Evolutionary conservation across 495 filamentous ascomycete genomes (phyloP), one percentile per base, ranked within the genome.

Genomic region (Podospora didyma): DNA sequence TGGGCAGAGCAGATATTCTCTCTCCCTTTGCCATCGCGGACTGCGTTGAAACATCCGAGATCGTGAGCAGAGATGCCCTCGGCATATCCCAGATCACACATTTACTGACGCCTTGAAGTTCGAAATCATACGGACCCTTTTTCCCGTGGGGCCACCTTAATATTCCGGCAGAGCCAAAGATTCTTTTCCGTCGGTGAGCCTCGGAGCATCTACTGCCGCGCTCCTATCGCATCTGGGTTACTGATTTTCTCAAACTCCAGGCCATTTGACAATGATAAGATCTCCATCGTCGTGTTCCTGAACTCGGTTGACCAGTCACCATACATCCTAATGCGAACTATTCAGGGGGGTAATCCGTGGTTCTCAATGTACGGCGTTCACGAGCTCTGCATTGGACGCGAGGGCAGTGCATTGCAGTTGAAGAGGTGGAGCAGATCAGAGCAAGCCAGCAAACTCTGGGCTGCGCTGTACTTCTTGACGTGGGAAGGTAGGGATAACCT

Each of bases 1-100:
- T 83, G 80, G 80, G 79, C 80, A 23, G 76, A 83, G 60, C 74
- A 79, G 17, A 80, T 83, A 24, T 83, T 83, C 54, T 79, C 80
- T 5, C 69, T 79, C 4, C 77, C 75, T 1, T 66, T 80, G 44
- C 75, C 78, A 9, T 75, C 76, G 17, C 67, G 77, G 16, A 80
- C 79, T 41, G 71, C 73, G 22, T 62, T 82, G 57, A 79, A 75
- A 58, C 67, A 74, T 58, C 60, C 63, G n/a, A 64, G 35, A 53
- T 51, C 58, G 66, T 73, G 28, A 49, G 62, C 46, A 9, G 22
- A 7, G 2, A 22, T 16, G 16, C 21, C 5, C 22, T 31, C 48
- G 16, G 26, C 9, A 28, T 17, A 7, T 22, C 6, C 3, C 12
- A 46, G 7, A 19, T 22, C 34, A 31, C 26, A 19, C 16, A 7